phyloP scores from a whole-genome alignment of 768 basidiomycete species.

The Mycena capillaripes region DNA sequence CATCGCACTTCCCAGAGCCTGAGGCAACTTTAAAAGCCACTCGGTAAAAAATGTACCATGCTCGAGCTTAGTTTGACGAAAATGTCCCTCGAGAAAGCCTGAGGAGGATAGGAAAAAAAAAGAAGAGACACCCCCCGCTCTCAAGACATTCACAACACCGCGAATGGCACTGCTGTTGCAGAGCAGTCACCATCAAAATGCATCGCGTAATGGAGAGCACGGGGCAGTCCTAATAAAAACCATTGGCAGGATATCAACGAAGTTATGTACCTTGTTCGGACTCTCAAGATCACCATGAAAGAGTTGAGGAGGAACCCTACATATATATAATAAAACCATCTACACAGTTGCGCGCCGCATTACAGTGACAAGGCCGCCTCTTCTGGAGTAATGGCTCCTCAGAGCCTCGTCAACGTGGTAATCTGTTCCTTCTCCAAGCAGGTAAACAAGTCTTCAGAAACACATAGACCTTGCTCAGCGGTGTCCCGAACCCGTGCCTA shows the following conservation, averaged over 20 bases:
- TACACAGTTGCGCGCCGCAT: conserved; percentile 21
- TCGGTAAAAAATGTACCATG: too few species aligned
- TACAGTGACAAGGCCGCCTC: conserved; percentile 46
- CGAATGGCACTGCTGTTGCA: background rate
- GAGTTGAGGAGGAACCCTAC: too few species aligned
- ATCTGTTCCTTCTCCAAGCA: conserved; percentile 44
- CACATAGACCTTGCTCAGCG: conserved; percentile 66
- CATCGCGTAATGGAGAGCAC: background rate
- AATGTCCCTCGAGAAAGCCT: too few species aligned
- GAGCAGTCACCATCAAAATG: background rate
- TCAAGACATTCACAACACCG: background rate
- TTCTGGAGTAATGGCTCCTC: conserved; percentile 60
- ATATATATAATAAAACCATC: conserved; percentile 29
- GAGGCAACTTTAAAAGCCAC: too few species aligned
- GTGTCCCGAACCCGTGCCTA: conserved; percentile 55
- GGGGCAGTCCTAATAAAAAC: background rate
- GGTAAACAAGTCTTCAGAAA: conserved; percentile 46
- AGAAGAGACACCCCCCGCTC: background rate
- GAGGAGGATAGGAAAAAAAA: too few species aligned
- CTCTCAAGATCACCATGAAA: background rate
- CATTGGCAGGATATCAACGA: background rate
- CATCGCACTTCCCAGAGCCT: too few species aligned
- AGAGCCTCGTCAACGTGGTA: conserved; percentile 43
- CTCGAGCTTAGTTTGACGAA: too few species aligned
- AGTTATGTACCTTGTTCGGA: background rate